These are phyloP conservation scores for Aspergillus incahuasiensis DNA, from an alignment of 495 filamentous ascomycete genomes.

Conservation along the genomic window DNA sequence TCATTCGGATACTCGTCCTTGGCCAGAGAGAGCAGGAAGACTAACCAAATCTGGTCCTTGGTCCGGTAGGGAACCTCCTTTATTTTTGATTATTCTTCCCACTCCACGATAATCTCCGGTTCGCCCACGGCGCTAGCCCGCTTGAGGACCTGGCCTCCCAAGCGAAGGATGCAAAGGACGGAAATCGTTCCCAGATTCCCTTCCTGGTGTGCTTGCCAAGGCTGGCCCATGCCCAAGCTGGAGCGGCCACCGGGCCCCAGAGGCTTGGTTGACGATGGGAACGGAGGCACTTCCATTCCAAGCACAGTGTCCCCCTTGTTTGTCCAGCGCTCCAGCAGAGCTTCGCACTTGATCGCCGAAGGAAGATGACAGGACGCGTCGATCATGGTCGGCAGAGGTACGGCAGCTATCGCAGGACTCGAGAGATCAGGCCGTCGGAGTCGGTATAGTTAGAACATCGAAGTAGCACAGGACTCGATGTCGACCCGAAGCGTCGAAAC, in stretches of 20 bases:
- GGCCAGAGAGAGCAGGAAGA: constrained; percentile 5
- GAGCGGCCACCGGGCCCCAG: constrained; percentile 23
- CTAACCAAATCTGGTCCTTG: constrained; percentile 4
- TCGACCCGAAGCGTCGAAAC: not conserved
- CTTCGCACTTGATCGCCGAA: not conserved
- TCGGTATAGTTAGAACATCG: too few species aligned
- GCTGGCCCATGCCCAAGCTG: constrained; percentile 9
- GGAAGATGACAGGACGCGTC: not conserved
- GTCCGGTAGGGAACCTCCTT: constrained; percentile 7
- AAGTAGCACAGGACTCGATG: too few species aligned
- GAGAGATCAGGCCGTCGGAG: not conserved
- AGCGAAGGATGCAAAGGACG: constrained; percentile 17
- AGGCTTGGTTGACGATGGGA: constrained; percentile 18
- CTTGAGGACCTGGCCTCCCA: constrained; percentile 19
- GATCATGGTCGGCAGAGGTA: not conserved
- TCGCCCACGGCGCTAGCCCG: constrained; percentile 14
- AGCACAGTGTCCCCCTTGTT: constrained; percentile 4
- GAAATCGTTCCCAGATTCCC: constrained; percentile 21
- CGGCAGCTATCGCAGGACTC: not conserved
- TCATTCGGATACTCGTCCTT: constrained; percentile 9
- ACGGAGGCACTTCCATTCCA: constrained; percentile 24
- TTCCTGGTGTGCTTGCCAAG: constrained; percentile 16
- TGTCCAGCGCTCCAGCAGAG: not conserved
- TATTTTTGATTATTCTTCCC: constrained; percentile 12
- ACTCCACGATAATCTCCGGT: constrained; percentile 27